These are phyloP conservation scores for Aspergillus jensenii DNA, from an alignment of 2,329 filamentous ascomycete genomes.

Conservation along the genomic window DNA sequence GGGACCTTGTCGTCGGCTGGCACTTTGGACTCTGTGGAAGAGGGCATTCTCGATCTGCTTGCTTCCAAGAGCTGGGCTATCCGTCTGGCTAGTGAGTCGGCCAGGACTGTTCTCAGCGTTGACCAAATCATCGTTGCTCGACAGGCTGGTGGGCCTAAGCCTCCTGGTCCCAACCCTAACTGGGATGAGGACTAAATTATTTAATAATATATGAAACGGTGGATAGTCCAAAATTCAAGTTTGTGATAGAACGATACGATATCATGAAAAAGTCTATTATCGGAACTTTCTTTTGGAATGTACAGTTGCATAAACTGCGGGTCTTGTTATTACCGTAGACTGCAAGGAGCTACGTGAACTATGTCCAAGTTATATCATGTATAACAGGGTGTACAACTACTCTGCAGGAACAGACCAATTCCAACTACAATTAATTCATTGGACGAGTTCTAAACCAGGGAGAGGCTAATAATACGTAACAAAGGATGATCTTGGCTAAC, in stretches of 20 bases:
- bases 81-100: slow-evolving; percentile 91
- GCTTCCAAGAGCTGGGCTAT: slow-evolving; percentile 95
- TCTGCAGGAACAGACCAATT: background rate
- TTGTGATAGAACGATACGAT: slow-evolving; percentile 10
- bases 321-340: background rate
- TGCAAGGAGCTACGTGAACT: background rate
- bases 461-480: background rate
- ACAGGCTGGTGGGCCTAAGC: slow-evolving; percentile 96
- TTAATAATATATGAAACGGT: slow-evolving; percentile 8
- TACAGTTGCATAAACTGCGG: background rate
- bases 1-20: slow-evolving; percentile 73
- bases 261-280: slow-evolving; percentile 5
- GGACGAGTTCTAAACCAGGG: background rate
- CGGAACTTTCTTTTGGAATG: background rate
- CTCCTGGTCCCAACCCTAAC: slow-evolving; percentile 85
- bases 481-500: slow-evolving; percentile 11
- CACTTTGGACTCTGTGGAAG: slow-evolving; percentile 78
- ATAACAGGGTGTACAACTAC: background rate
- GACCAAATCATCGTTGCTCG: slow-evolving; percentile 99
- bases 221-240: slow-evolving; percentile 1
- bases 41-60: slow-evolving; percentile 89
- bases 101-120: slow-evolving; percentile 88
- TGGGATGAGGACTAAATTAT: slow-evolving; percentile 64
- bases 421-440: background rate
- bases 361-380: background rate